Conservation (phyloP, 2,329 filamentous ascomycete species). For the Didymella lethalis region DNA sequence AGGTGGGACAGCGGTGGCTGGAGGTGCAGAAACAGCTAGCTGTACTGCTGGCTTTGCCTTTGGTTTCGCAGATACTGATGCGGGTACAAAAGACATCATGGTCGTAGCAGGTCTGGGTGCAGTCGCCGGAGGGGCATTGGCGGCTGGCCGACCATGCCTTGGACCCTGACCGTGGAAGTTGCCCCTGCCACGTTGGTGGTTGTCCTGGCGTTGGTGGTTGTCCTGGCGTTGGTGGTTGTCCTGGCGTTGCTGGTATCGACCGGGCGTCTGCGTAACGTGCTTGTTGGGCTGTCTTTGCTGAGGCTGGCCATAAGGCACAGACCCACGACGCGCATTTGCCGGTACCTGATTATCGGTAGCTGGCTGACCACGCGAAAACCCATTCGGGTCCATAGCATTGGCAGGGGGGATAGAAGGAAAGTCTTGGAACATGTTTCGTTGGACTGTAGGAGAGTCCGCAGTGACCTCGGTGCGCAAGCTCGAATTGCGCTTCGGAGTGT, state of each 20-base stretch:
- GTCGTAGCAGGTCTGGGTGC: slow-evolving; percentile 35
- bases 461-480: slow-evolving; percentile 55
- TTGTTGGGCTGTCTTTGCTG: slow-evolving; percentile 37
- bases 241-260: slow-evolving; percentile 37
- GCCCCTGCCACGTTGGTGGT: slow-evolving; percentile 28
- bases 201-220: slow-evolving; percentile 34
- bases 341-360: slow-evolving; percentile 26
- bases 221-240: slow-evolving; percentile 37
- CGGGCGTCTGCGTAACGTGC: slow-evolving; percentile 34
- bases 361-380: slow-evolving; percentile 28
- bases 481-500: slow-evolving; percentile 54
- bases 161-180: slow-evolving; percentile 24
- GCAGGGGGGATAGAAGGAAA: slow-evolving; percentile 35
- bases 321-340: slow-evolving; percentile 33
- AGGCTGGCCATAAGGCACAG: slow-evolving; percentile 38
- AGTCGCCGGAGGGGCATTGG: slow-evolving; percentile 25
- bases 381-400: slow-evolving; percentile 30
- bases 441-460: slow-evolving; percentile 40
- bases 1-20: slow-evolving; percentile 26
- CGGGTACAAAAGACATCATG: slow-evolving; percentile 47
- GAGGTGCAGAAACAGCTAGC: slow-evolving; percentile 32
- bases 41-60: slow-evolving; percentile 31
- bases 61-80: slow-evolving; percentile 46
- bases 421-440: slow-evolving; percentile 34
- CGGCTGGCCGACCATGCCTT: slow-evolving; percentile 23